These are phyloP conservation scores for Nicotiana paniculata DNA, from an alignment of 257 asterid species.

Conservation along the genomic window DNA sequence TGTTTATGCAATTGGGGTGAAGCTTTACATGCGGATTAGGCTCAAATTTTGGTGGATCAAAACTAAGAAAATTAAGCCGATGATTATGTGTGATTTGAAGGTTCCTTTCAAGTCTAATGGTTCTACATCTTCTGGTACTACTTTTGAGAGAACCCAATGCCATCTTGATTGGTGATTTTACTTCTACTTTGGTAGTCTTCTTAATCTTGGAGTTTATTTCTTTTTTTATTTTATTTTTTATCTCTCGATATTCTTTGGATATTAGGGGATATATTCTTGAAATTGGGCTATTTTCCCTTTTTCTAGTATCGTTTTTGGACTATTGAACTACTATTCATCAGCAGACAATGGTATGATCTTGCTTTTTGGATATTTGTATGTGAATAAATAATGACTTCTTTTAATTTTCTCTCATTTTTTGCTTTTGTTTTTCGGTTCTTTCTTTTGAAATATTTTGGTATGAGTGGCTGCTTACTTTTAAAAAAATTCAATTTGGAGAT, in stretches of 20 bases:
- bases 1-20: slow-evolving; percentile 39
- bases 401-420: neutral
- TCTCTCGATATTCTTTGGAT: neutral
- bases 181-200: neutral
- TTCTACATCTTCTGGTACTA: slow-evolving; percentile 16
- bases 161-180: slow-evolving; percentile 59
- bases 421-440: no score
- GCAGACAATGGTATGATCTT: neutral
- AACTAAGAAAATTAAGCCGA: slow-evolving; percentile 49
- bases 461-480: neutral
- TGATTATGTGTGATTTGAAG: slow-evolving; percentile 57
- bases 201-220: neutral
- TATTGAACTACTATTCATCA: neutral
- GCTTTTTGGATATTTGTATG: neutral
- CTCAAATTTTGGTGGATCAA: slow-evolving; percentile 45
- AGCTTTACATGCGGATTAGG: slow-evolving; percentile 39
- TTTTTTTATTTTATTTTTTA: neutral
- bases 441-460: no score
- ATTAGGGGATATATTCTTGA: slow-evolving; percentile 1
- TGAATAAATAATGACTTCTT: slow-evolving; percentile 17
- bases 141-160: slow-evolving; percentile 41
- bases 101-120: slow-evolving; percentile 50
- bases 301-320: neutral
- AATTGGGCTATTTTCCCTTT: neutral
- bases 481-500: neutral